Percentiles rank a stretch among this genome's conserved stretches.
These are phyloP conservation scores for Corchorus olitorius DNA, from an alignment of 345 rosid species.

Conservation along the genomic window DNA sequence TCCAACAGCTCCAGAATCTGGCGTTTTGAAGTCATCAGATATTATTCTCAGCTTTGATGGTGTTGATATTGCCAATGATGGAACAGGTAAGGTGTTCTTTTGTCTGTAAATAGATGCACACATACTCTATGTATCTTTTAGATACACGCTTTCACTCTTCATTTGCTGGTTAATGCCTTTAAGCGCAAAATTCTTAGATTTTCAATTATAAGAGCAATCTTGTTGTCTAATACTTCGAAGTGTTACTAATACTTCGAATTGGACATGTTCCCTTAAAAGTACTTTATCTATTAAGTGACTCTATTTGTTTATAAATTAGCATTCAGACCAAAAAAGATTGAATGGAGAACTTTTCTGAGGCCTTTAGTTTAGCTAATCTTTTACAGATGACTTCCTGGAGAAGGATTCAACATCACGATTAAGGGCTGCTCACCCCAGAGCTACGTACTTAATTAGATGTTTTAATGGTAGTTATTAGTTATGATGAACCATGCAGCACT, in stretches of 20 bases:
- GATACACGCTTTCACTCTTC: not conserved
- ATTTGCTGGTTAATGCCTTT: not conserved
- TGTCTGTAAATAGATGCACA: not conserved
- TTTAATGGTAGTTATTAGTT: not conserved
- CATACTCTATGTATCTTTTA: not conserved
- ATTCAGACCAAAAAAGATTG: not conserved
- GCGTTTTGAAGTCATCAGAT: slow-evolving; percentile 60
- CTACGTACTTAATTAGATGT: not conserved
- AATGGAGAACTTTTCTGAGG: not conserved
- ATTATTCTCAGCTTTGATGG: slow-evolving; percentile 69
- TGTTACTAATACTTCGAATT: not conserved
- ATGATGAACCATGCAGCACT: not conserved
- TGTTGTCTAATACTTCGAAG: not conserved
- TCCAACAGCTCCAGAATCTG: slow-evolving; percentile 64
- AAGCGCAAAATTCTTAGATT: not conserved
- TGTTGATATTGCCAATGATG: slow-evolving; percentile 72
- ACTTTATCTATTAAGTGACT: not conserved
- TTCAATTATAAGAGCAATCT: not conserved
- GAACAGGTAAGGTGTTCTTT: slow-evolving; percentile 48
- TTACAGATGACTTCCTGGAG: not conserved
- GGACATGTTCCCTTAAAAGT: not conserved
- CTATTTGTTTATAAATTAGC: not conserved
- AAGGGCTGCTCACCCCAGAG: not conserved
- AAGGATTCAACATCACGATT: too few relatives aligned
- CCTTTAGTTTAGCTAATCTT: not conserved